Evolutionary conservation across 2,329 filamentous ascomycete genomes (phyloP).

Genomic region (Zymoseptoria passerinii): DNA sequence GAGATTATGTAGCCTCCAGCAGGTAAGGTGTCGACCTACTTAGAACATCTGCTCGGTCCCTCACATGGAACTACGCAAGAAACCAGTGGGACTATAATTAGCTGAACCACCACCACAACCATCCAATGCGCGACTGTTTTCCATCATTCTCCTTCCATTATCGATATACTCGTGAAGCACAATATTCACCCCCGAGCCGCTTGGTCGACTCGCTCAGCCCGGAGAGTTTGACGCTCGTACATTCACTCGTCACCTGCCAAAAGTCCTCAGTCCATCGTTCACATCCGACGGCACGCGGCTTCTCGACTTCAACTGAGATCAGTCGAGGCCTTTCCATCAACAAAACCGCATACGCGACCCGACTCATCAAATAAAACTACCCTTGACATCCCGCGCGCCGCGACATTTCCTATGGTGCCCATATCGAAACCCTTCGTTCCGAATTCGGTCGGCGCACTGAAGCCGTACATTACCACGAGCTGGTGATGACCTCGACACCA

Average conservation of each 20-base stretch:
- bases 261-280: not conserved
- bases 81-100: not conserved
- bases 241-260: not conserved
- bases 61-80: not conserved
- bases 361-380: not conserved
- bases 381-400: conserved; percentile 1
- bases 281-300: not conserved
- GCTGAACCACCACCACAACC: not conserved
- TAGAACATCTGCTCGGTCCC: not conserved
- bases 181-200: not conserved
- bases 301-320: not conserved
- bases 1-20: not conserved
- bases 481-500: conserved; percentile 30
- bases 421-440: conserved; percentile 5
- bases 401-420: conserved; percentile 11
- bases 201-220: not conserved
- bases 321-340: not conserved
- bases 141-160: not conserved
- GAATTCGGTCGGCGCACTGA: conserved; percentile 11
- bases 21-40: not conserved
- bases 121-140: not conserved
- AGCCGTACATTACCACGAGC: conserved; percentile 9
- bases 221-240: not conserved
- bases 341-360: not conserved
- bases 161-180: not conserved